Conservation (phyloP, 345 rosid genomes). For the Heritiera littoralis region DNA sequence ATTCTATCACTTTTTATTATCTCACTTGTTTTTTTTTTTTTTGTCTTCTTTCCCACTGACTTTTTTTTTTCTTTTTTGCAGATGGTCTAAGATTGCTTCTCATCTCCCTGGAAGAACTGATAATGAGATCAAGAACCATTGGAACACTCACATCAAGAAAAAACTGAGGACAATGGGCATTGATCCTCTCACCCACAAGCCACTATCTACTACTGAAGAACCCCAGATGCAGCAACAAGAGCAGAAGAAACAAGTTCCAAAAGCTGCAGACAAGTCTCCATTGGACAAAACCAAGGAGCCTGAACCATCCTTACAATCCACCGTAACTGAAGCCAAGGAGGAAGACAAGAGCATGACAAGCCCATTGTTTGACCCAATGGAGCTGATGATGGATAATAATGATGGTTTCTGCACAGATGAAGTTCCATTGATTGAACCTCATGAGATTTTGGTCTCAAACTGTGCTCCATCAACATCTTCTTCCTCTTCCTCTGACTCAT, state of each 20-base stretch:
- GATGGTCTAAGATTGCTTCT: slow-evolving; percentile 99
- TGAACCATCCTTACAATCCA: slow-evolving; percentile 27
- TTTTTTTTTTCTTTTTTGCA: slow-evolving; percentile 24
- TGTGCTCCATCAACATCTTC: slow-evolving; percentile 43
- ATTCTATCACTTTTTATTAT: neutral
- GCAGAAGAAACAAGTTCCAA: slow-evolving; percentile 8
- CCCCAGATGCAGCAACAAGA: slow-evolving; percentile 18
- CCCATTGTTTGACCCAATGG: slow-evolving; percentile 29
- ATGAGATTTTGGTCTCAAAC: slow-evolving; percentile 50
- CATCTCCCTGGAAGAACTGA: slow-evolving; percentile 95
- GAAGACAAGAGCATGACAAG: slow-evolving; percentile 28
- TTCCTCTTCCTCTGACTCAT: slow-evolving; percentile 41
- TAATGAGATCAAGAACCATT: slow-evolving; percentile 94
- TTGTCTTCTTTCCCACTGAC: neutral
- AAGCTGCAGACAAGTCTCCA: neutral
- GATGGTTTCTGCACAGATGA: slow-evolving; percentile 60
- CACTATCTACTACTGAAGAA: slow-evolving; percentile 42
- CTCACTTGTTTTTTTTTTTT: neutral
- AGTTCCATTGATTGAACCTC: slow-evolving; percentile 66
- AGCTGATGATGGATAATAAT: slow-evolving; percentile 19
- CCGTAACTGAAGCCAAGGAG: slow-evolving; percentile 14
- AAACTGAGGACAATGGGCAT: slow-evolving; percentile 89
- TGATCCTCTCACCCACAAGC: slow-evolving; percentile 88
- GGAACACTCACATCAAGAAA: slow-evolving; percentile 97
- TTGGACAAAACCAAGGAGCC: slow-evolving; percentile 19